Base-by-base conservation (phyloP, 805 yeast genomes). In the Starmerella sp. region DNA sequence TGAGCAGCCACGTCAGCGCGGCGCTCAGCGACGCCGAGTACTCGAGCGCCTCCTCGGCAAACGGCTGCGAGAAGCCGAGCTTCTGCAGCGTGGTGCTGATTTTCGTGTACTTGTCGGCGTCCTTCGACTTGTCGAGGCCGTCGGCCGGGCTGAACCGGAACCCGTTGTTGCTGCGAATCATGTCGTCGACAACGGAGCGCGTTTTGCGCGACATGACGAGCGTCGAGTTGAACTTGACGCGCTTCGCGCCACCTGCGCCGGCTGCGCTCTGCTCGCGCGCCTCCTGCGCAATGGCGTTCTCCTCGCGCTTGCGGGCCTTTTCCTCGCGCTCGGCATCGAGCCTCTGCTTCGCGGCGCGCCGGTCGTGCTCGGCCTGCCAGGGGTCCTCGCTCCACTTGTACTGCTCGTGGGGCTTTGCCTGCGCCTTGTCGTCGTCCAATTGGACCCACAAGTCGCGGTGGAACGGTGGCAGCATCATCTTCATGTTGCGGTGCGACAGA, bases 401-500 rank as follows among this genome's bases (percentile, higher is more conserved):
- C 28, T 30, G 32, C 28, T 57, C 62, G 10, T 54, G 54, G 6
- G 55, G 52, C 29, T 55, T 55, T 11, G 65, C 64, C n/a, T 81
- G 58, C 42, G 67, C 63, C 55, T 95, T 73, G 56, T 75, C 78
- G 6, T 72, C 74, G 54, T 86, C 95, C 55, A 91, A 70, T 22
- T 77, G 80, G 28, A 74, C 68, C 97, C 97, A 91, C 31, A 86
- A 73, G 49, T 78, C 78, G 59, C 87, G 81, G 66, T 87, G 95
- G 35, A 83, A 81, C 4, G 83, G 79, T 0, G 97, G 97, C 13
- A 91, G 74, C 63, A 88, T 83, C 90, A 90, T 82, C 57, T 86
- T 86, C 69, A 91, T 67, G 65, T 87, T 89, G 62, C 89, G 89
- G 61, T 82, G 83, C 57, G 81, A 86, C 38, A 90, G 82, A 17